Evolutionary conservation across 306 rosid species (phyloP).

Genomic region (Castanospermum australe): DNA sequence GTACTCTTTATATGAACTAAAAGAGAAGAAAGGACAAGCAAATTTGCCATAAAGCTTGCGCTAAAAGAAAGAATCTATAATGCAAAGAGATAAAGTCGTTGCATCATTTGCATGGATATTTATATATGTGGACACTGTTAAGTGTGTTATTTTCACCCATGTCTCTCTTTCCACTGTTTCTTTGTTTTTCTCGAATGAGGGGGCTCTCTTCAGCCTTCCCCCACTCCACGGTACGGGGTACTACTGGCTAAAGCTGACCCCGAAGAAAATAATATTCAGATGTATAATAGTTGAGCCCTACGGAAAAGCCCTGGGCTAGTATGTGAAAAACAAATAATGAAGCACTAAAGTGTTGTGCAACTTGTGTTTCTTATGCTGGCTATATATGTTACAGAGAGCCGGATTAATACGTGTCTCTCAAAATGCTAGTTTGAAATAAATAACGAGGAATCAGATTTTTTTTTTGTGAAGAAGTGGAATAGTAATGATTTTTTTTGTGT

Average conservation of each 20-base stretch:
- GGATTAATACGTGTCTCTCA: too few species aligned
- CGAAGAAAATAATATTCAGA: not conserved
- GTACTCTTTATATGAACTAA: not conserved
- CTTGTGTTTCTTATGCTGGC: too few species aligned
- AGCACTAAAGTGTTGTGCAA: not conserved
- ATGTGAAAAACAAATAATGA: not conserved
- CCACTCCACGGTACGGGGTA: too few species aligned
- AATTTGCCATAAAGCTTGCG: not conserved
- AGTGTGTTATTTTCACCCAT: too few species aligned
- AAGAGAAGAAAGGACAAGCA: not conserved
- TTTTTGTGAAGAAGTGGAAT: too few species aligned
- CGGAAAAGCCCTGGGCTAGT: not conserved
- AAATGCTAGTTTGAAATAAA: too few species aligned
- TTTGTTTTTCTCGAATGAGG: not conserved
- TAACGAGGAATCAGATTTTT: too few species aligned
- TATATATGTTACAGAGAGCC: too few species aligned
- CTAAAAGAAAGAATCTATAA: not conserved
- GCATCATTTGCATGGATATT: not conserved
- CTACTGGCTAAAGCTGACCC: not conserved
- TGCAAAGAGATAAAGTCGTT: not conserved
- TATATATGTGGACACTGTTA: not conserved
- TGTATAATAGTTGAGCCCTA: not conserved
- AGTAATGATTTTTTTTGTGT: too few species aligned
- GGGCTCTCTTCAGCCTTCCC: too few species aligned
- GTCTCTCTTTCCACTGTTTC: not conserved